Conservation (phyloP, 768 basidiomycete genomes). For the Imleria badia region DNA sequence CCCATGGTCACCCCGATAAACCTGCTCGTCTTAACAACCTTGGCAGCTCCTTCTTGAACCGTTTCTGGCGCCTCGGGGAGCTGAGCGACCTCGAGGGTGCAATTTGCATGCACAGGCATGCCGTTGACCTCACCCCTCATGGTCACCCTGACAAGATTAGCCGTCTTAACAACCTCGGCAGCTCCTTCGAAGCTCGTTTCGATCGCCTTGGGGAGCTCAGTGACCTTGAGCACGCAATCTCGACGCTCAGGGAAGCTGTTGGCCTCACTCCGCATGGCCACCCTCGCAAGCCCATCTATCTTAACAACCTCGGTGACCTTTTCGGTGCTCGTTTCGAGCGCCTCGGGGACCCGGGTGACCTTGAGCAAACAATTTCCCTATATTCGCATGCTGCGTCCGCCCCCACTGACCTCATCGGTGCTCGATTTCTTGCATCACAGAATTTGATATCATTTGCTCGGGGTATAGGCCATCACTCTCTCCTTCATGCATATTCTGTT, state of each 20-base stretch:
- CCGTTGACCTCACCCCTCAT: not conserved
- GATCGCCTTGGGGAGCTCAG: not conserved
- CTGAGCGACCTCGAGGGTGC: no score
- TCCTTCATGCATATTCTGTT: slow-evolving; percentile 16
- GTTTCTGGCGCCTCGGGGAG: no score
- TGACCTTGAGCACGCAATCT: not conserved
- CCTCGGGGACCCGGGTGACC: not conserved
- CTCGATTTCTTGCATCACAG: slow-evolving; percentile 6
- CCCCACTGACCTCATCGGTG: no score
- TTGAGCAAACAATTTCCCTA: not conserved
- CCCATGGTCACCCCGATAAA: not conserved
- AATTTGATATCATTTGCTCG: slow-evolving; percentile 6
- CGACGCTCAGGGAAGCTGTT: not conserved
- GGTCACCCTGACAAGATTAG: not conserved
- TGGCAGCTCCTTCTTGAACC: no score
- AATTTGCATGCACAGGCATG: not conserved
- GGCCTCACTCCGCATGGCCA: not conserved
- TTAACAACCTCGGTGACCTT: not conserved
- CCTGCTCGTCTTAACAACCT: not conserved
- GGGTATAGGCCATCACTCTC: not conserved
- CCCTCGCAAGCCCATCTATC: not conserved
- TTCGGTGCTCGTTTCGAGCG: not conserved
- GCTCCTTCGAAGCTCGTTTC: not conserved
- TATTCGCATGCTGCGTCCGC: no score
- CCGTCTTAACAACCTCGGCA: not conserved